phyloP scores from a whole-genome alignment of 2,329 filamentous ascomycete species.

The Penicillium sp. region DNA sequence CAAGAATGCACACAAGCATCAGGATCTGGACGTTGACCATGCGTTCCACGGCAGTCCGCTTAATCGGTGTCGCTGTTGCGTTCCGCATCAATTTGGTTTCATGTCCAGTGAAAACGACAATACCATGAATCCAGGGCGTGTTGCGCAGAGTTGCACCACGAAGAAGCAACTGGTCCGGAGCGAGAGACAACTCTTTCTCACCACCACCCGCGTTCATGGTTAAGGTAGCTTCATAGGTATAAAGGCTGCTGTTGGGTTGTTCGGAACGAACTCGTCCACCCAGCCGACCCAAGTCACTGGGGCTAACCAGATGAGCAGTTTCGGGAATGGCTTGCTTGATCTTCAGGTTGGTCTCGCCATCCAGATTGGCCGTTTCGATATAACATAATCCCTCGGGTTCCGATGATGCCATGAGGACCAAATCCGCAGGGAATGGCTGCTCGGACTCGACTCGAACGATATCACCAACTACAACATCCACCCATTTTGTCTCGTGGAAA shows the following conservation, averaged over 20 bases:
- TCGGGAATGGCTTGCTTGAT: constrained; percentile 97
- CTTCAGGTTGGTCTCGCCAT: constrained; percentile 97
- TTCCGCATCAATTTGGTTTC: constrained; percentile 99
- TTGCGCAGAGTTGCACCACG: constrained; percentile 93
- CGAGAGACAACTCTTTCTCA: constrained; percentile 86
- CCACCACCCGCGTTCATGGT: constrained; percentile 88
- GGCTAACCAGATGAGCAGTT: constrained; percentile 82
- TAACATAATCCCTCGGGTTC: constrained; percentile 98
- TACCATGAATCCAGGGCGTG: constrained; percentile 93
- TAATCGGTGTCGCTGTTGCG: constrained; percentile 94
- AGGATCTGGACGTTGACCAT: constrained; percentile 93
- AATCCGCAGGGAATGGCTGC: constrained; percentile 88
- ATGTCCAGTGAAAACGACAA: constrained; percentile 96
- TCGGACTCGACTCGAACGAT: constrained; percentile 92
- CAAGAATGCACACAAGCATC: constrained; percentile 79
- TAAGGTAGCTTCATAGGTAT: constrained; percentile 95
- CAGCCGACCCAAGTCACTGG: constrained; percentile 79
- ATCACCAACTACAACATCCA: constrained; percentile 89
- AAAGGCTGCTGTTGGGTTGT: constrained; percentile 96
- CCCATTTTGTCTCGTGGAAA: constrained; percentile 89
- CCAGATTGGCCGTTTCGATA: constrained; percentile 96
- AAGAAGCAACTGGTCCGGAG: constrained; percentile 88
- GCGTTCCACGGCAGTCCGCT: constrained; percentile 91
- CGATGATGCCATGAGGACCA: constrained; percentile 89
- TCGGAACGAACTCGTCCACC: constrained; percentile 88